Base-by-base conservation (phyloP, 306 rosid species). In the Gastrolobium villosum region DNA sequence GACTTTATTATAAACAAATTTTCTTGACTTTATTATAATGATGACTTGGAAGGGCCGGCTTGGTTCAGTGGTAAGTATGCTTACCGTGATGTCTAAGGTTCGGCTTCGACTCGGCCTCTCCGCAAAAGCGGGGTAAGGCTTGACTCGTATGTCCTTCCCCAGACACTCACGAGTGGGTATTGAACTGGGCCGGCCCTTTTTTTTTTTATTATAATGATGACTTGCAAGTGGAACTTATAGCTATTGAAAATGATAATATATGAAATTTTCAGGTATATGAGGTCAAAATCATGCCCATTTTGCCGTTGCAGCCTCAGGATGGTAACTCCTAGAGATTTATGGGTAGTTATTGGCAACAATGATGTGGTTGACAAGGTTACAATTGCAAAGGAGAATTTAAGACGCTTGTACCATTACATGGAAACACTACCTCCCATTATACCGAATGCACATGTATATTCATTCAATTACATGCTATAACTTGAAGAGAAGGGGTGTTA, bases 241-340 rank as follows among this genome's bases (percentile, higher is more conserved):
- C 69, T 1, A 20, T 20, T 20, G 26, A 20, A 20, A 55, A n/a
- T 6, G 35, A 45, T 61, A 37, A 61, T 10, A 37, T 13, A 55
- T 20, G 32, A 73, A 41, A 65, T 5, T 61, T 76, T 39, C 89
- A 92, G 96, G 96, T 84, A 86, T 46, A 52, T 74, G 3, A 82
- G 97, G 66, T 88, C 97, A 14, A 87, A 89, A 52, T 92, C 97
- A 46, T 92, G 97, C 75, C 96, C 97, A 11, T 92, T 92, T 69
- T 92, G 93, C 72, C 89, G 97, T 1, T 83, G 87, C 52, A 86
- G 85, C 84, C 80, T 92, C 15, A 87, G 80, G 71, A 79, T 82
- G 76, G 81, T 88, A 14, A 79, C 76, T 80, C 64, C 88, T 5
- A 69, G 53, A 78, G 97, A 92, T 74, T 79, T 92, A 66, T 92